Percentiles rank a stretch among this genome's conserved stretches.
These are phyloP conservation scores for Jackrogersella multiformis DNA, from an alignment of 495 filamentous ascomycete genomes.

Conservation along the genomic window DNA sequence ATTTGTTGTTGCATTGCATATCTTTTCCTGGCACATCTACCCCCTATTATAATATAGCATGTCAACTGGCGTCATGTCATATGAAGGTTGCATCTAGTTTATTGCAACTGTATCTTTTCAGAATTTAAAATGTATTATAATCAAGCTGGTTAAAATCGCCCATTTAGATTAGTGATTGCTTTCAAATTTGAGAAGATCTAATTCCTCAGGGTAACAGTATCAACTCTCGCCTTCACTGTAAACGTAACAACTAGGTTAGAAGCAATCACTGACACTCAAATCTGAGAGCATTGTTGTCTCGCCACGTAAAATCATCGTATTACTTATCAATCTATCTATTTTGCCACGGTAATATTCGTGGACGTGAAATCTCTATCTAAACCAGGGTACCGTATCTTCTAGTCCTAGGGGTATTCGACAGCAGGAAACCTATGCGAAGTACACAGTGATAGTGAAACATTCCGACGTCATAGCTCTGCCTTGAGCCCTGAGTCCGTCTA, in stretches of 20 bases:
- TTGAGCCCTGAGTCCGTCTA: background rate
- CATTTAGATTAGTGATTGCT: background rate
- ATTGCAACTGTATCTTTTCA: too few relatives aligned
- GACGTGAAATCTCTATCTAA: background rate
- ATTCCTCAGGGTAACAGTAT: background rate
- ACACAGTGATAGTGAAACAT: slow-evolving; percentile 12
- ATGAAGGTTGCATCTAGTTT: background rate
- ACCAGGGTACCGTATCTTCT: background rate
- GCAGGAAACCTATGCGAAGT: slow-evolving; percentile 17
- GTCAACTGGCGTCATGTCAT: too few relatives aligned
- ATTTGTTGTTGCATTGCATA: background rate
- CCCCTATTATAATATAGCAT: too few relatives aligned
- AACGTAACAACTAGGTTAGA: background rate
- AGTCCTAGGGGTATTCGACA: slow-evolving; percentile 23
- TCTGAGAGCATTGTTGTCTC: background rate
- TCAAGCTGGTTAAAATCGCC: too few relatives aligned
- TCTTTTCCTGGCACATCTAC: background rate
- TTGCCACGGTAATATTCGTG: background rate
- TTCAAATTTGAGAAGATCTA: background rate
- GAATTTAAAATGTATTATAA: too few relatives aligned
- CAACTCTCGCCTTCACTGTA: background rate
- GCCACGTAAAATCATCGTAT: background rate
- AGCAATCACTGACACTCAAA: background rate
- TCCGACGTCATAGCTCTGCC: background rate
- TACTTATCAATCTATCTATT: slow-evolving; percentile 12